phyloP scores from a whole-genome alignment of 192 early-diverging fungal species.

The Coemansia asiatica region DNA sequence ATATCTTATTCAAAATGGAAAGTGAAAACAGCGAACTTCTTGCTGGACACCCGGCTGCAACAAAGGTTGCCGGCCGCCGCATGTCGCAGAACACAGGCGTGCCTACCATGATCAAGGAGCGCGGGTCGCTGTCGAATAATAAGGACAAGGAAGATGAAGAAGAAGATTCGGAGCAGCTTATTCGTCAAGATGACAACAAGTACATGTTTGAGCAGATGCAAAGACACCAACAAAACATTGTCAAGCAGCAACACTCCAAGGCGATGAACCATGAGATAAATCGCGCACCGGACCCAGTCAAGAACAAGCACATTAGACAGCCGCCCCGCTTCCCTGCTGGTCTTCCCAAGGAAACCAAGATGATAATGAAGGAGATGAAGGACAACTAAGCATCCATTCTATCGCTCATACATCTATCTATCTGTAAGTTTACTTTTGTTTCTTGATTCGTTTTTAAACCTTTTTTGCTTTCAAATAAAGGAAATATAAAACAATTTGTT shows the following conservation, averaged over 20 bases:
- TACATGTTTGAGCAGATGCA: slow-evolving; percentile 21
- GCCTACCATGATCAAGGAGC: slow-evolving; percentile 12
- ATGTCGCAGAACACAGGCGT: slow-evolving; percentile 22
- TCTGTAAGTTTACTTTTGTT: not conserved
- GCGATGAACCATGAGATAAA: slow-evolving; percentile 28
- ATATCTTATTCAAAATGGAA: not conserved
- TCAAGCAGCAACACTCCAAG: slow-evolving; percentile 7
- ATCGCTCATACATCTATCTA: not conserved
- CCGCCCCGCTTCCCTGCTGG: slow-evolving; percentile 36
- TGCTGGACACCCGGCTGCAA: slow-evolving; percentile 23
- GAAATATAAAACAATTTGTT: not conserved
- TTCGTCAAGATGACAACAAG: slow-evolving; percentile 33
- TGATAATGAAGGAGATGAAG: slow-evolving; percentile 15
- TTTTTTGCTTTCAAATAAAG: slow-evolving; percentile 2
- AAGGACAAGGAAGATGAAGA: slow-evolving; percentile 31
- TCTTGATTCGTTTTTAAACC: not conserved
- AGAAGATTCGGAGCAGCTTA: slow-evolving; percentile 22
- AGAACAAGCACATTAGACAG: slow-evolving; percentile 31
- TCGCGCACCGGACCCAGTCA: slow-evolving; percentile 13
- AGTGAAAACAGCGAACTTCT: not conserved
- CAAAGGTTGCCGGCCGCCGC: slow-evolving; percentile 37
- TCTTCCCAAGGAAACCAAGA: slow-evolving; percentile 33
- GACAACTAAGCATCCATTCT: not conserved
- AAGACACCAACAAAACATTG: slow-evolving; percentile 22
- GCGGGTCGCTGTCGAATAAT: not conserved